These are phyloP conservation scores for Kalmusia sp. DNA, from an alignment of 2,329 filamentous ascomycete species.

Conservation along the genomic window DNA sequence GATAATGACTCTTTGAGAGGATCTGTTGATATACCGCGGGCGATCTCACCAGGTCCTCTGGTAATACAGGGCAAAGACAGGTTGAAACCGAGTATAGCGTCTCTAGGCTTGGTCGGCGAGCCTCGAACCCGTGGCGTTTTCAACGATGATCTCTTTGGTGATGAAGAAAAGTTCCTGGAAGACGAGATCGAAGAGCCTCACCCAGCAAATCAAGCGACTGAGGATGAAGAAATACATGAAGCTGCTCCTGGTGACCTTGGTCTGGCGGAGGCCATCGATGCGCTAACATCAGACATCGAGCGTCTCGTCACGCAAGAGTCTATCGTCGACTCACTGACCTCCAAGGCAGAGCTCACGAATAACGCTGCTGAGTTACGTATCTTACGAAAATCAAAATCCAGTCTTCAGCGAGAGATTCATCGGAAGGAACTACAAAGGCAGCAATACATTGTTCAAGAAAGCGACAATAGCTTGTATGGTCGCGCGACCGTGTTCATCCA, in stretches of 20 bases:
- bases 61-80: conserved; percentile 48
- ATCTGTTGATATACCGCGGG: conserved; percentile 65
- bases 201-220: conserved; percentile 58
- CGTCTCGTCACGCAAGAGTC: conserved; percentile 86
- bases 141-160: conserved; percentile 88
- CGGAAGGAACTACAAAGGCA: conserved; percentile 95
- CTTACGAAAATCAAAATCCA: conserved; percentile 90
- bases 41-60: conserved; percentile 47
- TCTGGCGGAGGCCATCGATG: conserved; percentile 88
- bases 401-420: conserved; percentile 87
- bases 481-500: conserved; percentile 90
- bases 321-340: conserved; percentile 87
- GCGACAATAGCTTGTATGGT: conserved; percentile 95
- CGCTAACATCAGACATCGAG: conserved; percentile 88
- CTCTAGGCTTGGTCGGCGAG: conserved; percentile 86
- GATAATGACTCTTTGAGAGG: conserved; percentile 68
- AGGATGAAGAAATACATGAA: conserved; percentile 86
- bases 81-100: conserved; percentile 86
- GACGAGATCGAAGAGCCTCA: conserved; percentile 81
- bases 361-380: conserved; percentile 94
- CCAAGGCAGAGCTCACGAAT: conserved; percentile 96
- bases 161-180: conserved; percentile 84
- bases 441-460: conserved; percentile 97
- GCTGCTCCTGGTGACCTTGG: conserved; percentile 94
- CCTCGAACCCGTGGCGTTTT: conserved; percentile 92